Evolutionary conservation across 179 eudicot genomes (phyloP).

Genomic region (Silene vulgaris): DNA sequence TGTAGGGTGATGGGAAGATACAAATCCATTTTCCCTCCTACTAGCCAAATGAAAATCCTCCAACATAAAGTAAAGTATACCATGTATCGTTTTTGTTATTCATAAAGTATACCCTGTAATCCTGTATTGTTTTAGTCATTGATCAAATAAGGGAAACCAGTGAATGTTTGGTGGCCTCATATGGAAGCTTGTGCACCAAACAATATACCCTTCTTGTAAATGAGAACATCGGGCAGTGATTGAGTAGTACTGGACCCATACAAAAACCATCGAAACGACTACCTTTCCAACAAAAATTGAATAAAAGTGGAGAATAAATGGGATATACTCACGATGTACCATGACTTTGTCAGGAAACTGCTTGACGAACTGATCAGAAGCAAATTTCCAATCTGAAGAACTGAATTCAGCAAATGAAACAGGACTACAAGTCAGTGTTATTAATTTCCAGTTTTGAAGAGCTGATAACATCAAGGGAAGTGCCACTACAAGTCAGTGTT

Average conservation of each 20-base stretch:
- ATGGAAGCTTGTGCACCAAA: neutral
- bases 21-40: neutral
- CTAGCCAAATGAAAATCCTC: neutral
- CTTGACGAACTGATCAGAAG: conserved; percentile 78
- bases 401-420: conserved; percentile 30
- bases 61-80: neutral
- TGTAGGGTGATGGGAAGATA: neutral
- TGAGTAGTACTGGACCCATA: neutral
- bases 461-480: conserved; percentile 32
- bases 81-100: too few species aligned
- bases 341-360: conserved; percentile 68
- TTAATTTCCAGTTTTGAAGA: conserved; percentile 35
- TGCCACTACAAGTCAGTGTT: conserved; percentile 3
- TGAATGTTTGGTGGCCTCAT: neutral
- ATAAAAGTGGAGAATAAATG: neutral
- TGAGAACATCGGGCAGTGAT: neutral
- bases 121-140: neutral
- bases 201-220: conserved; percentile 3
- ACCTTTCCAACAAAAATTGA: neutral
- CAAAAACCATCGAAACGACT: neutral
- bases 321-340: conserved; percentile 65
- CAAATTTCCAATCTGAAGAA: conserved; percentile 82
- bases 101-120: too few species aligned
- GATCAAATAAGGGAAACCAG: neutral
- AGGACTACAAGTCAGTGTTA: conserved; percentile 6